A percentile compares a stretch with the other conserved stretches of the same genome.
Evolutionary conservation across 169 alveolate species (phyloP).

Genomic region (Perkinsus olseni): DNA sequence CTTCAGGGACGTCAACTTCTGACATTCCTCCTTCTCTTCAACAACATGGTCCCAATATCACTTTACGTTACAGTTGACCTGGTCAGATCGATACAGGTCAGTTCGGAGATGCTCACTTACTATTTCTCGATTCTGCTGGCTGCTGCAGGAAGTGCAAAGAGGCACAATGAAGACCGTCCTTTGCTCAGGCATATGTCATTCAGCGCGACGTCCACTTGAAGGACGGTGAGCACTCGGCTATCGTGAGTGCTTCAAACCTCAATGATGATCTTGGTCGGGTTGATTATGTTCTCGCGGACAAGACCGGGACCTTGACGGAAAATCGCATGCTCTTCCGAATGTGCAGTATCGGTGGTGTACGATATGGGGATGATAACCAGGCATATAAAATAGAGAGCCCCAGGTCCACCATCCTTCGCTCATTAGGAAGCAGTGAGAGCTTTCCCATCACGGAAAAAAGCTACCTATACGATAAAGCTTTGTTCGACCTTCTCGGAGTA

Average conservation of each 20-base stretch:
- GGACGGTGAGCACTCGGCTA: background rate
- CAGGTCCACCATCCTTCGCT: background rate
- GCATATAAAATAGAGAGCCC: too few species aligned
- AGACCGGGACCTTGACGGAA: slow-evolving; percentile 37
- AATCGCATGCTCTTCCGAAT: slow-evolving; percentile 23
- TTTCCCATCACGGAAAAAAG: background rate
- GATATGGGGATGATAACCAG: background rate
- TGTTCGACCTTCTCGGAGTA: background rate
- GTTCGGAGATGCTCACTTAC: background rate
- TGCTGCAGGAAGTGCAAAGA: too few species aligned
- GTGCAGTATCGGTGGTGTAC: background rate
- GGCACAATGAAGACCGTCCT: background rate
- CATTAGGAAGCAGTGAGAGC: background rate
- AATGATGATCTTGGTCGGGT: slow-evolving; percentile 11
- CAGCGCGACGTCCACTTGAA: background rate
- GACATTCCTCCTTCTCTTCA: slow-evolving; percentile 6
- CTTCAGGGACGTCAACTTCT: background rate
- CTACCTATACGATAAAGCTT: background rate
- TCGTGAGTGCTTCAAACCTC: background rate
- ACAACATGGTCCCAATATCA: slow-evolving; percentile 6
- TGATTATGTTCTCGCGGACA: slow-evolving; percentile 23
- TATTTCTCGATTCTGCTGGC: too few species aligned
- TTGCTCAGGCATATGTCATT: background rate
- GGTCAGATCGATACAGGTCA: background rate
- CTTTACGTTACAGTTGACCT: background rate